Evolutionary conservation across 495 filamentous ascomycete genomes (phyloP), one percentile per base, ranked within the genome.

Genomic region (Cercophora scortea): DNA sequence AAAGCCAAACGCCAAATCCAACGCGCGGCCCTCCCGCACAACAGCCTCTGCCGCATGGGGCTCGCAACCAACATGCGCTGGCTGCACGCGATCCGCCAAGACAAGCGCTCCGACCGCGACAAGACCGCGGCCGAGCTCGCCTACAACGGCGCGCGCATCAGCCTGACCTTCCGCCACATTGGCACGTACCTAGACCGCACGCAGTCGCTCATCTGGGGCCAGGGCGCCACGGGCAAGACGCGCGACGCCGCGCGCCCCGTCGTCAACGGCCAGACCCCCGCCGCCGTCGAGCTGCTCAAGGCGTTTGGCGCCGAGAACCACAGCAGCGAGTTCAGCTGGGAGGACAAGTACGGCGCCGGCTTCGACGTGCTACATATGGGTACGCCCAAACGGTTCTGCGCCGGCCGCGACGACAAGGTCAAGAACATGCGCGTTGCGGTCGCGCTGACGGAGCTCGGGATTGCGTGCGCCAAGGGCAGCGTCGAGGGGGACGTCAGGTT

Each of bases 221-320:
- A 96, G 69, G 93, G 93, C 6, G 94, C 92, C 3, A 77, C 75
- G 0, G 63, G 71, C 10, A 97, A 96, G 68, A 71, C 67, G 0
- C 70, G 72, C 13, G 71, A 71, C 0, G 58, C 69, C 0, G 88
- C 90, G 3, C 66, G 71, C 9, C 59, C 67, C 0, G 84, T 95
- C 6, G 66, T 88, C 40, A 89, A 88, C 53, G 89, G 83, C 0
- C 78, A 88, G 49, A 71, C 76, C 0, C 67, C 71, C 8, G 79
- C 88, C 51, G 83, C 85, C 0, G 80, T 90, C 51, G 68, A 64
- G 33, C 77, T 98, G 66, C 73, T 98, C 40, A 71, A 70, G 36
- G 87, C 87, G 0, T 97, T 98, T 66, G 88, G 90, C 4, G 77
- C 76, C 15, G 93, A 98, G 69, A 98, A 97, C 58, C 84, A 86